Base-by-base conservation (phyloP, 1,284 basidiomycete species). In the Mycena citricolor region DNA sequence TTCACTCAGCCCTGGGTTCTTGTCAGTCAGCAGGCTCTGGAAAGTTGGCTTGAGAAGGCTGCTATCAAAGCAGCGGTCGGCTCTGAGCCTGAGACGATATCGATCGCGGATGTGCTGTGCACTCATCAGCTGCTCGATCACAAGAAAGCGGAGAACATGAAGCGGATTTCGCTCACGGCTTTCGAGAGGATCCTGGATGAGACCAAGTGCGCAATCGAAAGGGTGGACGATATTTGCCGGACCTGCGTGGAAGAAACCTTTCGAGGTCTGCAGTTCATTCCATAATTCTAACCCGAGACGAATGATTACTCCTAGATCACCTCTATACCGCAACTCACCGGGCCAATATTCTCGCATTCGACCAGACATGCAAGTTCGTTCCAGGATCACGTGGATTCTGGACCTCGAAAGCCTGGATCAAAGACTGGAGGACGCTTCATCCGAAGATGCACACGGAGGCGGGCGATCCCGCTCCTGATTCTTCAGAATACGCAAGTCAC, bases 381-480 rank as follows among this genome's bases (percentile, higher is more conserved):
- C 67, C 68, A 14, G 70, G 72, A 38, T 64, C 65, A 22, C 52
- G 57, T n/a, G 76, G 77, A 10, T 82, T 72, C 57, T 88, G 83
- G 82, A 78, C 90, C 56, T 90, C 89, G 2, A 87, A 83, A 57
- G 59, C 65, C 10, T 91, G 89, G 89, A 59, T 87, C 4, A 84
- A 75, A 74, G 89, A 88, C 57, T 91, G 89, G 89, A 71, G 69
- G 58, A 62, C 79, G 40, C 58, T 64, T 28, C 83, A 76, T 53
- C 88, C 89, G 22, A 85, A 75, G 61, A 87, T 90, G 84, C 88
- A 90, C 57, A 61, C 65, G 20, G 51, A 64, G 12, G 61, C 70
- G 51, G 64, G 61, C 14, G 89, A 91, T 61, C 82, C 82, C 14
- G 63, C 76, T 7, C 89, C 88, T 4, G 80, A 83, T 57, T 67